Base-by-base conservation (phyloP, 2,329 filamentous ascomycete genomes). In the Alternaria gansuensis region DNA sequence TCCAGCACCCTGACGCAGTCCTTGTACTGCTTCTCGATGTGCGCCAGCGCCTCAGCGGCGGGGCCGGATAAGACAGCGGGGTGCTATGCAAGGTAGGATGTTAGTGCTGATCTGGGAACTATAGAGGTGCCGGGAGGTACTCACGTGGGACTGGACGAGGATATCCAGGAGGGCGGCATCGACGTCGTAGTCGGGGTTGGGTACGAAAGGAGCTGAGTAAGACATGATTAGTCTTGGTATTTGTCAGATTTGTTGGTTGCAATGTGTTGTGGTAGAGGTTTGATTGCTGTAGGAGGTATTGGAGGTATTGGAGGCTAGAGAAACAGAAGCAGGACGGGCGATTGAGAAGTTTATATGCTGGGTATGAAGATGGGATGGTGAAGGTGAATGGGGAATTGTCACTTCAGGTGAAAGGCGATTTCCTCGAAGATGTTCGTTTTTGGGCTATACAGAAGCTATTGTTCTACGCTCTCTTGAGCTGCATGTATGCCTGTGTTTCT, bases 361-460 rank as follows among this genome's bases (percentile, higher is more conserved):
- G 2, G 44, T n/a, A 36, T 24, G 5, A 36, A 48, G 44, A 48
- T 36, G 31, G 31, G 44, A 34, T 8, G 44, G 13, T 9, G 21
- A 34, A 0, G 29, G 44, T 33, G 44, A 46, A 46, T 36, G 44
- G 4, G 17, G 44, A 36, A 26, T 26, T 24, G 6, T 29, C 39
- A 31, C 21, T 23, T 13, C 4, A 33, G 49, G 49, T 41, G 26
- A 51, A 51, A 17, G 28, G 9, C 11, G 37, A 51, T 7, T 17
- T 29, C 3, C 21, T 51, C 24, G 44, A 34, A 21, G 17, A 33
- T 23, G 29, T 31, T 33, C 26, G 21, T 31, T 48, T 48, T 36
- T 17, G 26, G 49, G 39, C 39, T 43, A 9, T 51, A 51, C 39
- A 13, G 36, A 23, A 51, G 49, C 49, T 51, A 33, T 41, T 11